Evolutionary conservation across 257 asterid species (phyloP).

Genomic region (Solanum gracilifrons): DNA sequence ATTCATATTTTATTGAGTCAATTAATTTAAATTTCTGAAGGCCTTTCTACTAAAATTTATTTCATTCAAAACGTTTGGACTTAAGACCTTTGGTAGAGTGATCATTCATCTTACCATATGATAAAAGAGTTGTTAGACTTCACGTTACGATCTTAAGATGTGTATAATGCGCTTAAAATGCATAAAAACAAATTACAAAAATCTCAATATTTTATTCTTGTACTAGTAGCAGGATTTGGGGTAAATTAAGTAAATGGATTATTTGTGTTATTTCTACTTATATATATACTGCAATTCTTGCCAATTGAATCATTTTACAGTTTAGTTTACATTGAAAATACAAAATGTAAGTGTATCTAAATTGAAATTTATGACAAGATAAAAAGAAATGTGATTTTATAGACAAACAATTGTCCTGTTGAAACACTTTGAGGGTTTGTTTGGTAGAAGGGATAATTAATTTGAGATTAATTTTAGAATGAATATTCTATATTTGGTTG

Average conservation of each 20-base stretch:
- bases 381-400: neutral
- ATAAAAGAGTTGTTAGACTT: neutral
- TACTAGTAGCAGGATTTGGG: neutral
- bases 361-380: neutral
- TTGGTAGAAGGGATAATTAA: neutral
- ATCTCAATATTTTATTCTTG: neutral
- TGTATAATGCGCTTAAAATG: neutral
- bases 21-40: neutral
- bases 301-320: neutral
- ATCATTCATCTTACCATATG: neutral
- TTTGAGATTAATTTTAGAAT: neutral
- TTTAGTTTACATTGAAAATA: neutral
- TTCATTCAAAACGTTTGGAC: neutral
- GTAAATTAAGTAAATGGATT: neutral
- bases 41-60: neutral
- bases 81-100: neutral
- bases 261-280: neutral
- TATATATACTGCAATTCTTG: neutral
- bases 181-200: neutral
- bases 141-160: neutral
- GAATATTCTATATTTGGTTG: neutral
- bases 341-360: neutral
- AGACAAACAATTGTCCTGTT: neutral
- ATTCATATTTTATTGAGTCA: neutral
- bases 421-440: neutral